A percentile compares a stretch with the other conserved stretches of the same genome.
Conservation (phyloP, 768 basidiomycete genomes). For the Pholiota conissans region DNA sequence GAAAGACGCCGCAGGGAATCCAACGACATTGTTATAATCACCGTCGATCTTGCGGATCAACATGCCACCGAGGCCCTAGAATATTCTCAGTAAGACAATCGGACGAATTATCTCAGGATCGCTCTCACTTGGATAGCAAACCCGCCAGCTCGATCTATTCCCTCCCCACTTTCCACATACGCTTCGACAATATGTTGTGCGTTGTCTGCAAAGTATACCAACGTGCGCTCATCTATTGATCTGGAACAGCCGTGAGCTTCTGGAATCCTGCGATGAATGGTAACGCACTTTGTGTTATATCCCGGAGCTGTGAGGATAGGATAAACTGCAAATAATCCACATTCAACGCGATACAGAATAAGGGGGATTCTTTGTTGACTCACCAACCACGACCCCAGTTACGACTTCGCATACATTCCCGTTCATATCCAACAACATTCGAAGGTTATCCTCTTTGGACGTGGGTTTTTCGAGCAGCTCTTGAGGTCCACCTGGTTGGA, state of each 20-base stretch:
- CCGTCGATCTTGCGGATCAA: slow-evolving; percentile 86
- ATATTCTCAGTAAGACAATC: background rate
- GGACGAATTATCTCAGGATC: background rate
- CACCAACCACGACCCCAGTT: slow-evolving; percentile 85
- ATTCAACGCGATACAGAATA: background rate
- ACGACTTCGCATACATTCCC: slow-evolving; percentile 89
- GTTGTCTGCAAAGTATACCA: slow-evolving; percentile 77
- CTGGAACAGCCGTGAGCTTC: slow-evolving; percentile 32
- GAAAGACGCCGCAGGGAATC: slow-evolving; percentile 88
- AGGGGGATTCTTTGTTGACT: slow-evolving; percentile 18
- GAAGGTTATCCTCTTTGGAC: slow-evolving; percentile 76
- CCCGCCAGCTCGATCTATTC: slow-evolving; percentile 86
- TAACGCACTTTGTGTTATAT: slow-evolving; percentile 64
- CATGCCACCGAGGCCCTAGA: slow-evolving; percentile 78
- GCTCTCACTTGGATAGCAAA: slow-evolving; percentile 84
- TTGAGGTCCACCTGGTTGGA: slow-evolving; percentile 52
- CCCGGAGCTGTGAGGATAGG: slow-evolving; percentile 77
- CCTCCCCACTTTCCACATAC: slow-evolving; percentile 86
- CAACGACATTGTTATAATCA: slow-evolving; percentile 88
- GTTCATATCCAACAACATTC: slow-evolving; percentile 87
- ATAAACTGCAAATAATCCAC: slow-evolving; percentile 46
- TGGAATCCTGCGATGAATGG: background rate
- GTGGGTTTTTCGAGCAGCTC: slow-evolving; percentile 89
- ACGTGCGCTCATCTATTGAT: slow-evolving; percentile 78
- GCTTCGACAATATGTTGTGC: slow-evolving; percentile 60